A percentile compares a stretch with the other conserved stretches of the same genome.
Evolutionary conservation across 495 filamentous ascomycete species (phyloP).

Genomic region (Penicillium macrosclerotiorum): DNA sequence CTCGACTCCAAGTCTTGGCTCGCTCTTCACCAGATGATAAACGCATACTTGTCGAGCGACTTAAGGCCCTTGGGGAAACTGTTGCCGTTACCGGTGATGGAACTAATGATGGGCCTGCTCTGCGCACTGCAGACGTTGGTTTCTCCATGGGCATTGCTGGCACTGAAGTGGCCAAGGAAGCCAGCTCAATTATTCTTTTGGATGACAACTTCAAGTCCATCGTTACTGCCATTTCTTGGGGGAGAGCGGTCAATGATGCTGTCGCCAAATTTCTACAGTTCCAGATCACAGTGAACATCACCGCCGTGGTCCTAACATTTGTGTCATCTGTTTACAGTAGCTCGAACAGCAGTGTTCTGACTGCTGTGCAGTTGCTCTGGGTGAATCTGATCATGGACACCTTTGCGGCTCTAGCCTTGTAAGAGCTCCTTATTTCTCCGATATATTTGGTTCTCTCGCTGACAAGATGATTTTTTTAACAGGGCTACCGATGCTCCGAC

Average conservation of each 20-base stretch:
- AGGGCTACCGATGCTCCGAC: conserved; percentile 78
- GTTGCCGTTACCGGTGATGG: conserved; percentile 88
- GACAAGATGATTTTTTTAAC: conserved; percentile 1
- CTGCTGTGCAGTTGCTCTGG: conserved; percentile 85
- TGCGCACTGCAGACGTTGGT: conserved; percentile 83
- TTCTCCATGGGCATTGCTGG: conserved; percentile 93
- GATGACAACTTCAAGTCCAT: conserved; percentile 90
- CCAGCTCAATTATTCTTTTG: conserved; percentile 86
- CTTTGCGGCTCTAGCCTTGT: conserved; percentile 77
- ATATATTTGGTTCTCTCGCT: conserved; percentile 7
- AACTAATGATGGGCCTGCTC: conserved; percentile 84
- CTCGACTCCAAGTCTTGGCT: conserved; percentile 76
- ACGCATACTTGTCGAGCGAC: conserved; percentile 69
- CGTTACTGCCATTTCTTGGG: conserved; percentile 87
- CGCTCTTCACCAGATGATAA: conserved; percentile 89
- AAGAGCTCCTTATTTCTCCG: conserved; percentile 6
- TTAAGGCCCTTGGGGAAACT: conserved; percentile 74
- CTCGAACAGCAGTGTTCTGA: conserved; percentile 69
- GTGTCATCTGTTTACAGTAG: conserved; percentile 72
- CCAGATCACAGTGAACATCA: conserved; percentile 89
- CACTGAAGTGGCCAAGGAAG: conserved; percentile 92
- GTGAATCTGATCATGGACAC: conserved; percentile 96
- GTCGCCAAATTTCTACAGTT: conserved; percentile 91
- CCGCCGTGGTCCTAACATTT: conserved; percentile 80
- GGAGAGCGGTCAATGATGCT: conserved; percentile 85